Percentiles rank a stretch among this genome's conserved stretches.
These are phyloP conservation scores for Monosporozyma unispora DNA, from an alignment of 805 yeast genomes.

Conservation along the genomic window DNA sequence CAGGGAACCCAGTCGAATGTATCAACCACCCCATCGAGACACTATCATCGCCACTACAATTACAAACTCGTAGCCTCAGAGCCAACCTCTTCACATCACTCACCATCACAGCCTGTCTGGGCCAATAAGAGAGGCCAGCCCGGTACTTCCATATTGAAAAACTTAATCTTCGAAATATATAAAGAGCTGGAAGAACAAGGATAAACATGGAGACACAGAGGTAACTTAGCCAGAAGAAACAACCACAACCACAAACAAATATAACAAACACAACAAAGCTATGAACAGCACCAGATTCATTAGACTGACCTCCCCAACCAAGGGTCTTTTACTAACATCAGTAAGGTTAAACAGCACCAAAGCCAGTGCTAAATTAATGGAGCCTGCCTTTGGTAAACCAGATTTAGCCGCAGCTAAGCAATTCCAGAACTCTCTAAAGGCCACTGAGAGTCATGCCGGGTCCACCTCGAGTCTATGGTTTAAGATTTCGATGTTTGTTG, in stretches of 20 bases:
- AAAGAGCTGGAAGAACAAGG: not conserved
- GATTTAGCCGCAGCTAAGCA: slow-evolving; percentile 56
- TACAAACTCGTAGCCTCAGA: too few species aligned
- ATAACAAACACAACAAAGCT: not conserved
- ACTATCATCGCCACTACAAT: too few species aligned
- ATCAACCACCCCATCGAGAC: not conserved
- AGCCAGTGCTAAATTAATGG: slow-evolving; percentile 33
- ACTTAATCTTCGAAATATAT: not conserved
- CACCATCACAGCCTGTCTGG: not conserved
- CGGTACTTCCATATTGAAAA: not conserved
- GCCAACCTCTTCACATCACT: not conserved
- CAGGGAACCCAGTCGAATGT: not conserved
- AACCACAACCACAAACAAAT: not conserved
- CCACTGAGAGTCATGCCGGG: slow-evolving; percentile 70
- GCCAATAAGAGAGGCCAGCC: not conserved
- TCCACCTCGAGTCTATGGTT: slow-evolving; percentile 75
- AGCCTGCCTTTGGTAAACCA: slow-evolving; percentile 37
- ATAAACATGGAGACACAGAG: not conserved
- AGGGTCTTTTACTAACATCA: not conserved
- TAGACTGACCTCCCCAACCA: not conserved
- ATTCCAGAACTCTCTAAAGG: slow-evolving; percentile 51
- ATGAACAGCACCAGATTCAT: not conserved
- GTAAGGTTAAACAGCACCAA: not conserved
- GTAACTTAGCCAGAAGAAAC: not conserved
- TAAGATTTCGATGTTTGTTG: slow-evolving; percentile 70